phyloP scores from a whole-genome alignment of 495 filamentous ascomycete genomes.

The Penicillium waksmanii region DNA sequence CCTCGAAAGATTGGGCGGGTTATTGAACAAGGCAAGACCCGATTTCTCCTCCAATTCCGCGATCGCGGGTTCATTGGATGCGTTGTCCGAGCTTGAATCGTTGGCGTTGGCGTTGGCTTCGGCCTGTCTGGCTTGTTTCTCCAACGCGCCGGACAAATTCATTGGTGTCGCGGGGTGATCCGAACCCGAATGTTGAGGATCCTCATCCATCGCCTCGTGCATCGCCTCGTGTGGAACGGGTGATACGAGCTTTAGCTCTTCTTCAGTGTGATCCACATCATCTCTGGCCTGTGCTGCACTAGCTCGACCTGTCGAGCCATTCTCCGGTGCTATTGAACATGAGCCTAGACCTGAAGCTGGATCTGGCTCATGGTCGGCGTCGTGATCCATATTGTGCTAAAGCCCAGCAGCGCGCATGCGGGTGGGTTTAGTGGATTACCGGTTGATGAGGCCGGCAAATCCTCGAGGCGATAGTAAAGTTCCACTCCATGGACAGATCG shows the following conservation, averaged over 20 bases:
- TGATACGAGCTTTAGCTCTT: conserved; percentile 18
- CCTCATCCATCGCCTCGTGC: conserved; percentile 9
- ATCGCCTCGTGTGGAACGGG: conserved; percentile 11
- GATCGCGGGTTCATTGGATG: no score
- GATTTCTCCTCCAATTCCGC: neutral
- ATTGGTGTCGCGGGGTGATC: conserved; percentile 19
- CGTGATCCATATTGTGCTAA: neutral
- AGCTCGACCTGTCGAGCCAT: conserved; percentile 16
- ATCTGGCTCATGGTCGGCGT: neutral
- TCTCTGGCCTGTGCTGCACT: conserved; percentile 12
- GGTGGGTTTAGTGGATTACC: neutral
- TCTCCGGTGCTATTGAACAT: conserved; percentile 21
- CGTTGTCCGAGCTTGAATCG: neutral
- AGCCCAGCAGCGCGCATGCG: neutral
- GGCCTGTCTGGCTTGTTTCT: conserved; percentile 27
- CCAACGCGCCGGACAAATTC: conserved; percentile 30
- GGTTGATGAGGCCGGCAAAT: neutral
- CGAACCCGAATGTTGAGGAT: conserved; percentile 10
- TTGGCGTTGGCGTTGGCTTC: conserved; percentile 1
- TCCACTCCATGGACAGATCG: neutral
- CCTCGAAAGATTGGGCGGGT: conserved; percentile 49
- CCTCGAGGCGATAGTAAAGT: neutral
- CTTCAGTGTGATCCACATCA: conserved; percentile 13
- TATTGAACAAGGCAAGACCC: conserved; percentile 37
- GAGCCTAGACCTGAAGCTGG: conserved; percentile 24